These are phyloP conservation scores for Microthlaspi erraticum DNA, from an alignment of 345 rosid species.

Conservation along the genomic window DNA sequence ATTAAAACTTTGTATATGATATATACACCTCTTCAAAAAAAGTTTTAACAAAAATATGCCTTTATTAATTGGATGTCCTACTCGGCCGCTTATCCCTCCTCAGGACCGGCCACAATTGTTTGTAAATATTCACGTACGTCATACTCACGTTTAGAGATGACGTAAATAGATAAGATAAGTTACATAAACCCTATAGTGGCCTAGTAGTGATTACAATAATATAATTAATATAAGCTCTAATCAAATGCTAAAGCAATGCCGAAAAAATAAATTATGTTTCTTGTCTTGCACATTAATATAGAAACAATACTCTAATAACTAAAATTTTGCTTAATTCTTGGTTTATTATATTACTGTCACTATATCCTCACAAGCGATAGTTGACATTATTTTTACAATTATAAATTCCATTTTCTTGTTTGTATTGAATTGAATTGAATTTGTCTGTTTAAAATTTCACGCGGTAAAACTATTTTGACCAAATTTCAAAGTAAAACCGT, in stretches of 20 bases:
- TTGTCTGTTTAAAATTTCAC: conserved; percentile 2
- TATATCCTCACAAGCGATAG: neutral
- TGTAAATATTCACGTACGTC: conserved; percentile 20
- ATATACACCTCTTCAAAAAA: too few species aligned
- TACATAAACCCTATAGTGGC: conserved; percentile 23
- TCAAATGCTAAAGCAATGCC: conserved; percentile 23
- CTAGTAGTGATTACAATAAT: conserved; percentile 17
- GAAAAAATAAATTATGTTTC: conserved; percentile 6
- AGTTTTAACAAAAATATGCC: too few species aligned
- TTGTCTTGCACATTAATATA: conserved; percentile 36
- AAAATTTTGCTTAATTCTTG: conserved; percentile 14
- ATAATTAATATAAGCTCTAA: conserved; percentile 2
- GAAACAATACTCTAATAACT: conserved; percentile 1
- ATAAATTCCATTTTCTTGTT: neutral
- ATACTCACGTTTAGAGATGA: conserved; percentile 16
- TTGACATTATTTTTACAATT: conserved; percentile 5
- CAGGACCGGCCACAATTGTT: too few species aligned
- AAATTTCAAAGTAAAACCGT: conserved; percentile 16
- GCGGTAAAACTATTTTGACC: conserved; percentile 18
- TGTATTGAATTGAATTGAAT: neutral
- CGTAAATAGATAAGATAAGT: conserved; percentile 5
- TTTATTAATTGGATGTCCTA: too few species aligned
- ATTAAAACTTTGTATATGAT: too few species aligned
- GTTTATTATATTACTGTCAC: neutral
- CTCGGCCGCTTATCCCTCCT: too few species aligned